Percentiles rank a stretch among this genome's conserved stretches.
phyloP scores from a whole-genome alignment of 768 basidiomycete species.

The Suillus cothurnatus region DNA sequence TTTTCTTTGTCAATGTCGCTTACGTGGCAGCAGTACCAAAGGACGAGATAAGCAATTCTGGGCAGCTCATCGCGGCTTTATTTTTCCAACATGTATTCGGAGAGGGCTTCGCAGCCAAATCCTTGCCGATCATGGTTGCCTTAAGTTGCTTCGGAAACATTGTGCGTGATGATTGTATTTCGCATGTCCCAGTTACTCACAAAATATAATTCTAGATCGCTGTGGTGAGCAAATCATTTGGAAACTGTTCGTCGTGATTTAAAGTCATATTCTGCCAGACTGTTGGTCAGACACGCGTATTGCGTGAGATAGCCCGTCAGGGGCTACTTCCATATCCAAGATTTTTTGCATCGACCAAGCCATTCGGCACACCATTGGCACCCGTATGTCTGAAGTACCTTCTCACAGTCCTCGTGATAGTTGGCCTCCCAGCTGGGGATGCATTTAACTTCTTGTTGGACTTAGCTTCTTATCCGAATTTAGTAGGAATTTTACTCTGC shows the following conservation, averaged over 20 bases:
- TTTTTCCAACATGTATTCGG: constrained; percentile 57
- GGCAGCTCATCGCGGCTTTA: constrained; percentile 47
- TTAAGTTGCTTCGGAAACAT: constrained; percentile 45
- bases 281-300: constrained; percentile 46
- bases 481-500: constrained; percentile 27
- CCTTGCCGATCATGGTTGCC: constrained; percentile 41
- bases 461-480: constrained; percentile 41
- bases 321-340: constrained; percentile 51
- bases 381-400: constrained; percentile 43
- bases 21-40: constrained; percentile 44
- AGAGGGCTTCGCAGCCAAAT: constrained; percentile 34
- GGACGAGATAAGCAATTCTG: constrained; percentile 43
- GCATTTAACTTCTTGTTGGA: constrained; percentile 47
- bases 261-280: constrained; percentile 17
- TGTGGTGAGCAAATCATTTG: neutral
- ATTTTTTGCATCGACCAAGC: constrained; percentile 50
- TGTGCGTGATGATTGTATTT: constrained; percentile 20
- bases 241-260: neutral
- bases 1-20: constrained; percentile 48
- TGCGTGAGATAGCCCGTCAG: constrained; percentile 55
- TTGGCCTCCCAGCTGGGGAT: constrained; percentile 44
- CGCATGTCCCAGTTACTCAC: neutral
- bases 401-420: constrained; percentile 44
- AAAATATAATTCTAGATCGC: constrained; percentile 1
- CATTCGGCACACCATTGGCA: constrained; percentile 50